Evolutionary conservation across 2,329 filamentous ascomycete genomes (phyloP), one percentile per base, ranked within the genome.

Genomic region (Neoscytalidium dimidiatum): DNA sequence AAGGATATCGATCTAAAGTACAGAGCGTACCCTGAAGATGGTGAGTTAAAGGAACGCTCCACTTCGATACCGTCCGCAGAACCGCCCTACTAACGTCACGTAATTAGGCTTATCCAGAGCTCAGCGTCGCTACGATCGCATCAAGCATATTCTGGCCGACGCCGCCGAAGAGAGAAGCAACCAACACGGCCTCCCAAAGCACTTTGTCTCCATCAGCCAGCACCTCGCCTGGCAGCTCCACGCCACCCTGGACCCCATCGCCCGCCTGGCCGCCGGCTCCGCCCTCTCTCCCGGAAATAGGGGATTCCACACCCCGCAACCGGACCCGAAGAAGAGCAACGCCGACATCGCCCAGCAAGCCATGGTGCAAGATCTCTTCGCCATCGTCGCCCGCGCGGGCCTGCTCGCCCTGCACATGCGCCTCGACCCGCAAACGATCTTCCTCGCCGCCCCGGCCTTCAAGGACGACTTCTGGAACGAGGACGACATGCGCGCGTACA

Each of bases 181-280:
- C 44, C 26, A 21, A 31, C 41, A 21, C 35, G 51, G 35, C 26
- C 38, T 44, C 13, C 26, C 56, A 1, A 21, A 19, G 14, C 8
- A 19, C 56, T 65, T 65, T 35, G 3, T 33, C 56, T 1, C 33
- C 14, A 21, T 26, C n/a, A 51, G 23, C 44, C 26, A 44, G n/a
- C 41, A 13, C 17, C 56, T 65, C 23, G 29, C 64, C 11, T 60
- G 56, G 57, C 64, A 65, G 21, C 46, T 62, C 2, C 43, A 63
- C 48, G 4, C 13, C 0, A 2, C 63, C 23, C 57, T 63, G 13
- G 28, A 17, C 19, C 49, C 58, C 13, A 23, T 66, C 64, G n/a
- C 49, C 46, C 4, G n/a, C 35, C 57, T 62, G 46, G 19, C 26
- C 43, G 4, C 6, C 14, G 33, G 28, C 33, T 23, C 38, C n/a